Conservation (phyloP, 192 early-diverging fungal genomes). For the Coemansia sp. region DNA sequence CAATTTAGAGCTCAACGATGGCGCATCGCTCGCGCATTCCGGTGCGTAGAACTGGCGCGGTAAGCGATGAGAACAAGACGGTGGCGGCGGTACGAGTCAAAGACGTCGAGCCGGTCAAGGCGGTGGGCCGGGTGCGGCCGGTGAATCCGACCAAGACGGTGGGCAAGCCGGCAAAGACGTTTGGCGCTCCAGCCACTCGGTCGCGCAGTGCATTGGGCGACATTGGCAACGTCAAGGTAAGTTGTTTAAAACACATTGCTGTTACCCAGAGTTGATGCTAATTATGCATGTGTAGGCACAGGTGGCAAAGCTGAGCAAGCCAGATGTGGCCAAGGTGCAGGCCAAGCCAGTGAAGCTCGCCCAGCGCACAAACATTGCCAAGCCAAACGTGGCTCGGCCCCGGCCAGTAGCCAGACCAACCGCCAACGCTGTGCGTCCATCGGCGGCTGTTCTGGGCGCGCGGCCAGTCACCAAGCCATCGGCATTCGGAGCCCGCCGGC, state of each 20-base stretch:
- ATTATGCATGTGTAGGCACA: background rate
- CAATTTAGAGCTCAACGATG: slow-evolving; percentile 39
- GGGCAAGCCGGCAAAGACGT: slow-evolving; percentile 13
- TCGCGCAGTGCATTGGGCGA: slow-evolving; percentile 34
- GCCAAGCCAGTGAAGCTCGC: slow-evolving; percentile 26
- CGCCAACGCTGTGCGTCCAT: background rate
- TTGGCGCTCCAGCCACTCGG: slow-evolving; percentile 16
- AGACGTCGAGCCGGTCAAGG: slow-evolving; percentile 16
- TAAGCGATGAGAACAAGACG: slow-evolving; percentile 42
- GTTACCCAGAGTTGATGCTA: background rate
- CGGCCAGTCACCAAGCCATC: slow-evolving; percentile 42
- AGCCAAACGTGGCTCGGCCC: background rate
- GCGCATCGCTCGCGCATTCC: slow-evolving; percentile 47
- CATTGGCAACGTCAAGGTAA: slow-evolving; percentile 30
- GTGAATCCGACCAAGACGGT: background rate
- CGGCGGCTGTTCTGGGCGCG: slow-evolving; percentile 2
- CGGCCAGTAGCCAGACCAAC: background rate
- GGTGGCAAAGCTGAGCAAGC: slow-evolving; percentile 29
- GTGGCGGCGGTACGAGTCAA: background rate
- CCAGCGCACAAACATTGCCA: slow-evolving; percentile 12
- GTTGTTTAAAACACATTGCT: background rate
- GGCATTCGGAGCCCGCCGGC: slow-evolving; percentile 23
- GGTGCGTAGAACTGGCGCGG: slow-evolving; percentile 24
- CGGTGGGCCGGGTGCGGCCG: slow-evolving; percentile 12
- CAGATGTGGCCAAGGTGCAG: slow-evolving; percentile 19